These are phyloP conservation scores for Chlamydomonas eustigma DNA, from an alignment of 139 green algal species.

Conservation along the genomic window DNA sequence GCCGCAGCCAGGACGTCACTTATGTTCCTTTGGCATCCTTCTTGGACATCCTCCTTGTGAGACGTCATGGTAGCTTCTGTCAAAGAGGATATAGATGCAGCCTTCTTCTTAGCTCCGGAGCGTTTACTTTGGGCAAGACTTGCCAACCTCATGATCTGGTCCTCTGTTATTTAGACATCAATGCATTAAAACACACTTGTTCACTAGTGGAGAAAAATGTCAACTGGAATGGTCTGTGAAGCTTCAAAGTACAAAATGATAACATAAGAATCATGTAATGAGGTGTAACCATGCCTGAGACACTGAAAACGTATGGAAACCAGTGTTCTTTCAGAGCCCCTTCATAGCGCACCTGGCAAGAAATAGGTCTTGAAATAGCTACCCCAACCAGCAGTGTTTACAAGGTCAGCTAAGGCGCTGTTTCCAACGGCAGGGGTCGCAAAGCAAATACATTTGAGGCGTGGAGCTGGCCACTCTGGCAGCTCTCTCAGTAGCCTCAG, in stretches of 20 bases:
- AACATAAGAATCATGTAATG: no score
- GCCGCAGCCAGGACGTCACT: no score
- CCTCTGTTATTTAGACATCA: not conserved
- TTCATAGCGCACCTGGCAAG: slow-evolving; percentile 59
- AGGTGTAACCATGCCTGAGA: no score
- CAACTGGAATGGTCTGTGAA: no score
- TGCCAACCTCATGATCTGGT: slow-evolving; percentile 6
- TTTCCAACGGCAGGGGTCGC: slow-evolving; percentile 72
- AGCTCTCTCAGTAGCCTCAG: slow-evolving; percentile 56
- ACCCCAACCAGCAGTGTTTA: slow-evolving; percentile 50
- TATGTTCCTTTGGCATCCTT: no score
- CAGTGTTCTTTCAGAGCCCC: no score
- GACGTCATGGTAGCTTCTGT: no score
- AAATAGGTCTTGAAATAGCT: slow-evolving; percentile 55
- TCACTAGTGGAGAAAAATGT: not conserved
- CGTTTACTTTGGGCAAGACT: not conserved
- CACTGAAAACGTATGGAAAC: no score
- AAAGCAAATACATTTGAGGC: slow-evolving; percentile 59
- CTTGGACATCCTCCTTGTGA: no score
- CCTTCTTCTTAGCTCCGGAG: no score
- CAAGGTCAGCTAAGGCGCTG: slow-evolving; percentile 51
- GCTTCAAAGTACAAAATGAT: no score
- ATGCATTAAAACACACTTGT: not conserved
- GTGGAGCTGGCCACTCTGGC: slow-evolving; percentile 28
- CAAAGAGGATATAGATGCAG: no score